Evolutionary conservation across 192 early-diverging fungal species (phyloP), one percentile per base, ranked within the genome.

Genomic region (Coemansia sp.): DNA sequence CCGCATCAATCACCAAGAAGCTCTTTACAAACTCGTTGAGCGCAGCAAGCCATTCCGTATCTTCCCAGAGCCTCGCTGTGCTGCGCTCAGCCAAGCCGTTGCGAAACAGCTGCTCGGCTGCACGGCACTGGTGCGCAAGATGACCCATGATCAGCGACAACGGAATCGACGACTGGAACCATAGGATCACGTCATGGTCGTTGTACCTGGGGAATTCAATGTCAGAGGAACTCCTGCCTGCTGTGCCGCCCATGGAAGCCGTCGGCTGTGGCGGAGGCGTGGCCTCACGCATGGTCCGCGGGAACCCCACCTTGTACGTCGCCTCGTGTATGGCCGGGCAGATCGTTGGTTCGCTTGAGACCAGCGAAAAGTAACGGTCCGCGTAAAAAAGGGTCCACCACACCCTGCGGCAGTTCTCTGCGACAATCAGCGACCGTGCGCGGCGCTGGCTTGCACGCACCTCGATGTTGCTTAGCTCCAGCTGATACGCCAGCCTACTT

Each of bases 371-470:
- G 58, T 78, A 83, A 36, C 81, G 68, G 63, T 83, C 81, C 9
- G 76, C 75, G 43, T 83, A 83, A 39, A 78, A 78, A 41, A 83
- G 69, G 45, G 81, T 74, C 81, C 81, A 83, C 81, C 81, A 83
- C 10, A 83, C 81, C 6, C 81, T 68, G 21, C 81, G 81, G 60
- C 81, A 83, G 70, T 83, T 83, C 68, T 83, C 81, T 11, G 81
- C 81, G 14, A 83, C 81, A 24, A 83, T 83, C 72, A 83, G 62
- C 46, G 81, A 83, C 44, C 81, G 76, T 2, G 81, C 81, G 24
- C 73, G 75, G 11, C 81, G 75, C 69, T 83, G 81, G 57, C 73
- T 70, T 26, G 81, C 81, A 12, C 81, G 81, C 52, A 72, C 72
- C 49, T 83, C 81, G 57, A 83, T 77, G 34, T 83, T 63, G 52